A percentile compares a stretch with the other conserved stretches of the same genome.
phyloP scores from a whole-genome alignment of 2,329 filamentous ascomycete species.

The Colletotrichum cordylinicola region DNA sequence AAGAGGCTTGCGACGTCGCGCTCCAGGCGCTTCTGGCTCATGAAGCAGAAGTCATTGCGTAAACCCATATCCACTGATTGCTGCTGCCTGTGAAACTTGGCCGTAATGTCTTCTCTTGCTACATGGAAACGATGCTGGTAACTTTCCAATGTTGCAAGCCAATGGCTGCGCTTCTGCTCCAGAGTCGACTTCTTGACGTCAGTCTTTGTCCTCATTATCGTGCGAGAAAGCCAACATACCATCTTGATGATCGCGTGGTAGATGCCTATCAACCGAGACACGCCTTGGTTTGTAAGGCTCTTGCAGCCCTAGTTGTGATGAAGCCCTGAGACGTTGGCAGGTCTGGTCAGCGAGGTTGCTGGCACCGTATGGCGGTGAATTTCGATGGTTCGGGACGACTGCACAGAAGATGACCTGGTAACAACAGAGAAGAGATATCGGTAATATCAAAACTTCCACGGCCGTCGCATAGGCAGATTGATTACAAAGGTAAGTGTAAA shows the following conservation, averaged over 20 bases:
- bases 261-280: fast-evolving
- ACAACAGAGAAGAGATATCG: too few relatives aligned
- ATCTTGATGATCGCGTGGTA: background rate
- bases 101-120: background rate
- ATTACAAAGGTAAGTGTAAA: too few relatives aligned
- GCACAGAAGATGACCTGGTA: too few relatives aligned
- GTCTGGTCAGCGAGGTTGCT: too few relatives aligned
- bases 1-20: too few relatives aligned
- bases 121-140: background rate
- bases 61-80: background rate
- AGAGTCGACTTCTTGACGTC: background rate
- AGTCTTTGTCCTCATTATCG: background rate
- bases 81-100: background rate
- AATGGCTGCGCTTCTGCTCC: background rate
- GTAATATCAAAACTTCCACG: too few relatives aligned
- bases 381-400: too few relatives aligned
- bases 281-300: too few relatives aligned
- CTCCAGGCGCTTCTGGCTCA: background rate
- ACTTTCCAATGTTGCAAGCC: background rate
- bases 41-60: background rate
- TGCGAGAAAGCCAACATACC: background rate
- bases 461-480: too few relatives aligned
- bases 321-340: too few relatives aligned
- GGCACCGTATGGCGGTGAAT: too few relatives aligned
- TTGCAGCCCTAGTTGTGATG: too few relatives aligned